Base-by-base conservation (phyloP, 768 basidiomycete genomes). In the Lactifluus piperatus region DNA sequence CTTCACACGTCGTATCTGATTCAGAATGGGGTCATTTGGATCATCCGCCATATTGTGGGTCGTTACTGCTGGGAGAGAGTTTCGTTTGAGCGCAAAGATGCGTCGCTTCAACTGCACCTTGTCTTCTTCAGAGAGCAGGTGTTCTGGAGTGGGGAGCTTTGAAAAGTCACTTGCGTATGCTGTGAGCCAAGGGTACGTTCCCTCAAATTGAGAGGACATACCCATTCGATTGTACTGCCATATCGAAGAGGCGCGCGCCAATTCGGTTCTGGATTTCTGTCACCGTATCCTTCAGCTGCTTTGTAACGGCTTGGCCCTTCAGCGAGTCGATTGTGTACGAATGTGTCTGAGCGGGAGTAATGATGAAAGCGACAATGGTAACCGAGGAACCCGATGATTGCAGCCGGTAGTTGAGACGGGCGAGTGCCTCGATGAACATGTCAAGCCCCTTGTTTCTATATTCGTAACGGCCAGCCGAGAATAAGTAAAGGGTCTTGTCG, bases 21-120 rank as follows among this genome's bases (percentile, higher is more conserved):
- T 97, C 48, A 99, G 74, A 64, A 99, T 91, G 6, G 97, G 97
- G 69, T 99, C 97, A 66, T 74, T 86, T 32, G 81, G 75, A 70
- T 98, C 95, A 69, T 98, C 95, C 24, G 80, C 83, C 97, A 98
- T 98, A 74, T 99, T 99, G 76, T 99, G 97, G 16, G 97, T 99
- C n/a, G 87, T 88, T 44, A 99, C 81, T 1, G 97, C 91, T 0
- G 97, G 97, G n/a, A 94, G 82, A 11, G 90, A 84, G 74, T 91
- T 91, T 63, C 97, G 84, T 73, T 93, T 95, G 58, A 99, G 82
- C 6, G 97, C 97, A 69, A 97, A 95, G 62, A 94, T 95, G 57
- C 97, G 86, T 4, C 97, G 85, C 74, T 99, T 99, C 66, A 99
- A 80, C 18, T 94, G 78, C 18, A 98, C 86, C 70, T 91, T 91